Base-by-base conservation (phyloP, 208 protist genomes). In the Leishmania major region DNA sequence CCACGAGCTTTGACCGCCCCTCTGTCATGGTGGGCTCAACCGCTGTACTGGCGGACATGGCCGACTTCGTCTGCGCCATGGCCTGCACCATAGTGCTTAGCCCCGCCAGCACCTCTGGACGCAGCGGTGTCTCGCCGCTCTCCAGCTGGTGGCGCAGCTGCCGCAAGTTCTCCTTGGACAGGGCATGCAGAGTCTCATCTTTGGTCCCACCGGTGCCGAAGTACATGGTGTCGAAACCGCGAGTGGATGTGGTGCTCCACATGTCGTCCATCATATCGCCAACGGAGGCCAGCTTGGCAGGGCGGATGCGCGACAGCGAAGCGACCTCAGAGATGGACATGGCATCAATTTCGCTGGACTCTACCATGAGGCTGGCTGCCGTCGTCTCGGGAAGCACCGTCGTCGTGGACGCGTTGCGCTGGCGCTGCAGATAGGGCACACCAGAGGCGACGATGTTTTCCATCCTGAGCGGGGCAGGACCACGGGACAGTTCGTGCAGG, bases 141-240 rank as follows among this genome's bases (percentile, higher is more conserved):
- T 91, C 90, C 55, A 93, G 81, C 75, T 93, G 90, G 22, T 85
- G 86, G 2, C 90, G 90, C 49, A 93, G 85, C 78, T 92, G 88
- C 28, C 78, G 75, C 45, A 93, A 77, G 79, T 85, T 93, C 69
- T 89, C 81, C 59, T 90, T 93, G 64, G 85, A 92, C 40, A 93
- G 84, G 1, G 78, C 84, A 66, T 86, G 82, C 59, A 72, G 73
- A 45, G 87, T 85, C 6, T 81, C 71, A 31, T 85, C 75, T 2
- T 22, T 53, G 51, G 37, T 25, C 0, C 17, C 62, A 19, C 76
- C 62, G 11, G 55, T 0, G 25, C 47, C 19, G 71, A 67, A 35
- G 43, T 85, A 71, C 37, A 53, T 60, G 11, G 55, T 79, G 66
- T 90, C 84, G 49, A 60, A 71, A 37, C 79, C 84, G 60, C 80